phyloP scores from a whole-genome alignment of 352 stramenopile genomes.

The Pythium grandisporangium region DNA sequence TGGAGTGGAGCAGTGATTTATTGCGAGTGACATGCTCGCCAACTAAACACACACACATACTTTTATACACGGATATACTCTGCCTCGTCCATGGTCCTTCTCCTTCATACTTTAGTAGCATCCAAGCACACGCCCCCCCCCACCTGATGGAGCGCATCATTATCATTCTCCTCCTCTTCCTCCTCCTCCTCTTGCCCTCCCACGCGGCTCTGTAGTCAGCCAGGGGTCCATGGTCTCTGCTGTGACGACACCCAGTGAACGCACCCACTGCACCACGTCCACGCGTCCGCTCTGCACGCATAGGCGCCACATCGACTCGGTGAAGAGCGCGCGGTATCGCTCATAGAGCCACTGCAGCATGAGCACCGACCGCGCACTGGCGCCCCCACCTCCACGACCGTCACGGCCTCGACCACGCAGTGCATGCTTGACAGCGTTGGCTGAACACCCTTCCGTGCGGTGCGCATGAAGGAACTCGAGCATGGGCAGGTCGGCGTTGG shows the following conservation, averaged over 20 bases:
- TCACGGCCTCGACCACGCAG: no score
- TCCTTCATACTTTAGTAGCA: no score
- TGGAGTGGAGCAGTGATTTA: no score
- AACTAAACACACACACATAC: no score
- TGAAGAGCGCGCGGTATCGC: background rate
- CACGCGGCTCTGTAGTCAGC: no score
- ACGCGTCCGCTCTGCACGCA: background rate
- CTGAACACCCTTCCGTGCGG: slow-evolving; percentile 11
- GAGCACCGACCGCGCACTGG: background rate
- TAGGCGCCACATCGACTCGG: background rate
- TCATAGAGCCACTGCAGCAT: slow-evolving; percentile 4
- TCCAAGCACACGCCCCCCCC: no score
- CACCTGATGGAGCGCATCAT: no score
- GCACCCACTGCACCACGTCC: slow-evolving; percentile 1
- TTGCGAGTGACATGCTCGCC: no score
- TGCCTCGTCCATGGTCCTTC: no score
- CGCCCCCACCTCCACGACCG: background rate
- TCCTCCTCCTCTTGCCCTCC: no score
- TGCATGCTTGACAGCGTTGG: slow-evolving; percentile 9
- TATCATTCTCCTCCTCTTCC: no score
- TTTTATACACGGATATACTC: no score
- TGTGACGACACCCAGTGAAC: background rate
- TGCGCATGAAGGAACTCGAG: slow-evolving; percentile 15
- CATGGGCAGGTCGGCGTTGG: slow-evolving; percentile 6
- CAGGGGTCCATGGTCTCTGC: background rate